Evolutionary conservation across 495 filamentous ascomycete species (phyloP).

Genomic region (Talaromyces nanjingensis): DNA sequence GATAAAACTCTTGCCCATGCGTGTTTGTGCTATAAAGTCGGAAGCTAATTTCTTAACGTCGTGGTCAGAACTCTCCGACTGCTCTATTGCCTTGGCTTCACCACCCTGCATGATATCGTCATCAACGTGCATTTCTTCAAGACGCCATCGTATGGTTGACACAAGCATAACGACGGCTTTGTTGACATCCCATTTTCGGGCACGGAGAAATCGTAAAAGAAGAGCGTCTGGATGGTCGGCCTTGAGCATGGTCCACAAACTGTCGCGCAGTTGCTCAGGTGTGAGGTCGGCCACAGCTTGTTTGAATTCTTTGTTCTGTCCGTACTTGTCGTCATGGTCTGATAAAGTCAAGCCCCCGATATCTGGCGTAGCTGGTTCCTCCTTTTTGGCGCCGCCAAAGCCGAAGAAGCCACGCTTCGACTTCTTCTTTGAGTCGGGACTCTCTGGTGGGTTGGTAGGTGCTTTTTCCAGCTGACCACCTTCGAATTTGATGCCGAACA

Average conservation of each 20-base stretch:
- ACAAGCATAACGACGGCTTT: slow-evolving; percentile 91
- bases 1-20: slow-evolving; percentile 91
- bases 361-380: slow-evolving; percentile 46
- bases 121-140: slow-evolving; percentile 74
- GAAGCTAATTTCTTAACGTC: slow-evolving; percentile 58
- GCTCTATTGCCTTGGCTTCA: slow-evolving; percentile 58
- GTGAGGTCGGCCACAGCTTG: slow-evolving; percentile 66
- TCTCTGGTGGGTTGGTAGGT: slow-evolving; percentile 17
- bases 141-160: slow-evolving; percentile 87
- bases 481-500: slow-evolving; percentile 61
- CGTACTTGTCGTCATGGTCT: slow-evolving; percentile 84
- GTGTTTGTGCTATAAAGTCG: slow-evolving; percentile 78
- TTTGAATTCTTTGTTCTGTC: slow-evolving; percentile 79
- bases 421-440: slow-evolving; percentile 56
- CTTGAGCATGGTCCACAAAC: slow-evolving; percentile 96
- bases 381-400: slow-evolving; percentile 52
- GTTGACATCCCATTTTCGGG: slow-evolving; percentile 93
- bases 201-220: slow-evolving; percentile 81
- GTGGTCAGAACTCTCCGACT: slow-evolving; percentile 48
- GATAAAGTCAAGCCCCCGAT: slow-evolving; percentile 30
- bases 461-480: slow-evolving; percentile 22
- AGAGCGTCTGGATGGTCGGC: slow-evolving; percentile 88
- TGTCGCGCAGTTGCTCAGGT: slow-evolving; percentile 70
- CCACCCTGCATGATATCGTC: slow-evolving; percentile 77
- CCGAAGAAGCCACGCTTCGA: slow-evolving; percentile 54